Evolutionary conservation across 2,329 filamentous ascomycete species (phyloP).

Genomic region (Fusarium verticillioides): DNA sequence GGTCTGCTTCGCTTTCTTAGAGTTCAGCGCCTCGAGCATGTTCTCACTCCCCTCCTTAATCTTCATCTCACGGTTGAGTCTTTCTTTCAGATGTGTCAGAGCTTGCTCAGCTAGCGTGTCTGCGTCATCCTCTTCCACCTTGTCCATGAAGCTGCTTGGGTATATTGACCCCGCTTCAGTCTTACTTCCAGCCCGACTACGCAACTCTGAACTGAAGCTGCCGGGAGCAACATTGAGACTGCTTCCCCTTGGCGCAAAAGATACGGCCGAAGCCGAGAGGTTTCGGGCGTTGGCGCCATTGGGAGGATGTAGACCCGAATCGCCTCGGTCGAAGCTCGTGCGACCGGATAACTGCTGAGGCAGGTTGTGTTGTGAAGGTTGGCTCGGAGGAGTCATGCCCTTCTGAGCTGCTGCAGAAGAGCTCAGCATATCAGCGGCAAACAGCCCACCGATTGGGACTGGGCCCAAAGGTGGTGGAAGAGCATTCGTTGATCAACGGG

Average conservation of each 20-base stretch:
- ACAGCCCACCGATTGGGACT: constrained; percentile 54
- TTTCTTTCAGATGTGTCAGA: constrained; percentile 80
- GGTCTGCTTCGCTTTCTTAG: constrained; percentile 94
- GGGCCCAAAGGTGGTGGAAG: constrained; percentile 49
- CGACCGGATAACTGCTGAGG: constrained; percentile 45
- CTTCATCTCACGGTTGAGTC: constrained; percentile 94
- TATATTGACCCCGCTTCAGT: constrained; percentile 51
- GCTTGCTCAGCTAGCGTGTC: constrained; percentile 73
- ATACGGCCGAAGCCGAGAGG: constrained; percentile 64
- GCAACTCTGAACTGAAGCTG: constrained; percentile 90
- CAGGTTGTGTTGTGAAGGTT: constrained; percentile 52
- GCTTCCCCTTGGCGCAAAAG: constrained; percentile 73
- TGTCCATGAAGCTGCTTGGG: constrained; percentile 60
- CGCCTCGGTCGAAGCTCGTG: constrained; percentile 64
- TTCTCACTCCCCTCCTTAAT: constrained; percentile 99
- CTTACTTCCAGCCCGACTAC: constrained; percentile 62
- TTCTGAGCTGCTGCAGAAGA: constrained; percentile 49
- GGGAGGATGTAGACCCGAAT: constrained; percentile 60
- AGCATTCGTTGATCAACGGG: constrained; percentile 50
- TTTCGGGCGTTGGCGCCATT: constrained; percentile 59
- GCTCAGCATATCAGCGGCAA: constrained; percentile 49
- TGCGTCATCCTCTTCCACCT: constrained; percentile 71
- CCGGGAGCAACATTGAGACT: constrained; percentile 79
- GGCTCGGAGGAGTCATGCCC: constrained; percentile 48
- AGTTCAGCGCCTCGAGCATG: constrained; percentile 91